Evolutionary conservation across 2,329 filamentous ascomycete genomes (phyloP).

Genomic region (Aspergillus sp.): DNA sequence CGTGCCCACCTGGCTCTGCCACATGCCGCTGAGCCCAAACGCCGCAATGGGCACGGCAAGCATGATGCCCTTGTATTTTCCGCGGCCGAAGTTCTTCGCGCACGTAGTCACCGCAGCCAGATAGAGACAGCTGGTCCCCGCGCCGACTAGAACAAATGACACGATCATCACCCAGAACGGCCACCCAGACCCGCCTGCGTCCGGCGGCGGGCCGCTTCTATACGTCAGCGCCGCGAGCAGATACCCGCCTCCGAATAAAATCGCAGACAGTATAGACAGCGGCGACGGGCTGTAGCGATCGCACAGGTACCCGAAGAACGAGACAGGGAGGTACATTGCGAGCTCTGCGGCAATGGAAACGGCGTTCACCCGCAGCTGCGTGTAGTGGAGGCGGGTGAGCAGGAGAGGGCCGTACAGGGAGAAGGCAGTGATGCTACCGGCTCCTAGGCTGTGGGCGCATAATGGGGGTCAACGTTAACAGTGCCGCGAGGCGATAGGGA

Average conservation of each 20-base stretch:
- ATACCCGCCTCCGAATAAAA: constrained; percentile 74
- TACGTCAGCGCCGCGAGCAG: constrained; percentile 74
- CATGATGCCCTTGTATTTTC: constrained; percentile 77
- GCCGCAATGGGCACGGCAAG: constrained; percentile 84
- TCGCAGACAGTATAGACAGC: constrained; percentile 61
- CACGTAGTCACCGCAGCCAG: constrained; percentile 85
- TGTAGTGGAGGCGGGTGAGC: constrained; percentile 76
- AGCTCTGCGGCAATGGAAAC: constrained; percentile 80
- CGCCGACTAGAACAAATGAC: constrained; percentile 73
- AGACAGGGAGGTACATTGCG: constrained; percentile 85
- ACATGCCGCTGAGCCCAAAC: constrained; percentile 91
- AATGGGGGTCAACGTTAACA: neutral
- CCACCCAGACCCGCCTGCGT: constrained; percentile 48
- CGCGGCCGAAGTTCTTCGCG: constrained; percentile 94
- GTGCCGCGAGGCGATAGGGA: neutral
- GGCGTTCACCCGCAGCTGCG: constrained; percentile 83
- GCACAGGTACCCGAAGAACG: constrained; percentile 80
- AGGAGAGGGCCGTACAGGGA: constrained; percentile 89
- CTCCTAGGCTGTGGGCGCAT: constrained; percentile 53
- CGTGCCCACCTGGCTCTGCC: constrained; percentile 82
- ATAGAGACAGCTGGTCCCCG: constrained; percentile 82
- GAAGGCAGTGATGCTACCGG: constrained; percentile 85
- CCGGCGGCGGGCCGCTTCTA: constrained; percentile 45
- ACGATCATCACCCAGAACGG: constrained; percentile 76
- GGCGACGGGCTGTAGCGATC: constrained; percentile 76